A percentile compares a stretch with the other conserved stretches of the same genome.
Evolutionary conservation across 2,329 filamentous ascomycete genomes (phyloP).

Genomic region (Hyphodiscus sp.): DNA sequence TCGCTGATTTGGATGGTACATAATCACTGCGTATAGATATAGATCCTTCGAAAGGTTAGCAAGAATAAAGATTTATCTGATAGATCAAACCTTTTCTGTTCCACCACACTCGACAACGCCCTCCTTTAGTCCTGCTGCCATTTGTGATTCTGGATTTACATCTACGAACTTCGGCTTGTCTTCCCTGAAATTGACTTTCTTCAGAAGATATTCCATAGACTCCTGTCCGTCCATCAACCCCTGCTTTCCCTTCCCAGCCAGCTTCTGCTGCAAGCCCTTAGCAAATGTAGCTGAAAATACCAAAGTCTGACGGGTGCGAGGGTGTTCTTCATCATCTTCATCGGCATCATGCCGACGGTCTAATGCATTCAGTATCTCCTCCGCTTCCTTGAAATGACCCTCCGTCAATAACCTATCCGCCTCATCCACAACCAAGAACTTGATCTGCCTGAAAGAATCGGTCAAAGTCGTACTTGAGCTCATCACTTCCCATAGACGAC

Average conservation of each 20-base stretch:
- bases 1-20: constrained; percentile 74
- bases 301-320: constrained; percentile 67
- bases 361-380: constrained; percentile 76
- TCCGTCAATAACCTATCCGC: constrained; percentile 87
- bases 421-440: constrained; percentile 87
- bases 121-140: constrained; percentile 81
- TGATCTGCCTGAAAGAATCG: constrained; percentile 62
- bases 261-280: constrained; percentile 82
- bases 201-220: constrained; percentile 87
- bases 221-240: constrained; percentile 66
- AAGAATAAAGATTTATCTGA: background rate
- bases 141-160: constrained; percentile 80
- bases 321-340: constrained; percentile 39
- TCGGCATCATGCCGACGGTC: constrained; percentile 54
- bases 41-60: constrained; percentile 55
- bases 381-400: constrained; percentile 90
- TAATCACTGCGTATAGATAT: constrained; percentile 81
- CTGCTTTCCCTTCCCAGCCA: constrained; percentile 61
- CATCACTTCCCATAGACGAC: constrained; percentile 89
- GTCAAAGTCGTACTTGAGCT: constrained; percentile 67
- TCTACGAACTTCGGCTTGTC: constrained; percentile 86
- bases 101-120: constrained; percentile 87
- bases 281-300: constrained; percentile 97
- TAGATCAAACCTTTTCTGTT: constrained; percentile 70
- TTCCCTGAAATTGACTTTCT: constrained; percentile 81